Base-by-base conservation (phyloP, 345 rosid species). In the Heritiera littoralis region DNA sequence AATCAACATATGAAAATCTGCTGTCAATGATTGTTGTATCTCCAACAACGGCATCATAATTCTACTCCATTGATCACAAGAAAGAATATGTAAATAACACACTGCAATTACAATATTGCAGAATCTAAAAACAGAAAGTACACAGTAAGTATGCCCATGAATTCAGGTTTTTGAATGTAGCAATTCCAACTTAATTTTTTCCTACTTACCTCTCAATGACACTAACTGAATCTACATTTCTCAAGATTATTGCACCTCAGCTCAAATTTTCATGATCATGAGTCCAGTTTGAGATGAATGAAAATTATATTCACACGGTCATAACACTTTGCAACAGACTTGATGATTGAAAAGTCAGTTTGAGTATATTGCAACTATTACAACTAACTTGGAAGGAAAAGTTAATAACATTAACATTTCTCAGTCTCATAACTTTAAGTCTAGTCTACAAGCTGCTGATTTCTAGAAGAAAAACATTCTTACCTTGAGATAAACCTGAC, bases 401-500 rank as follows among this genome's bases (percentile, higher is more conserved):
- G 23, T 2, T 52, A 48, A 48, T 6, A 40, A 46, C 28, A 23
- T 23, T 23, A 23, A 23, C 28, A 23, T 18, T 54, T 54, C 23
- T 18, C 10, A 20, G 9, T 23, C 64, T 8, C 64, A 8, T 54
- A 14, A 54, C 17, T 51, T 3, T 6, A 51, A 51, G 18, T 12
- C 55, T 51, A 12, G 7, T 54, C 58, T 12, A 3, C 14, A 49
- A 49, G 15, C 4, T 49, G 54, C 54, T 49, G 12, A 2, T 49
- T 1, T 12, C 15, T 11, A 23, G 28, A 23, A 12, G 41, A 14
- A 54, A 6, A 15, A n/a, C 71, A 9, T 28, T 61, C 66, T 61
- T 30, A 86, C 87, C 86, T 81, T 74, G 9, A 72, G 83, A 77
- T 80, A 74, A 67, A 88, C 84, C 72, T 80, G 73, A 30, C 66